These are phyloP conservation scores for Pseudogymnoascus sp. DNA, from an alignment of 2,329 filamentous ascomycete genomes.

Conservation along the genomic window DNA sequence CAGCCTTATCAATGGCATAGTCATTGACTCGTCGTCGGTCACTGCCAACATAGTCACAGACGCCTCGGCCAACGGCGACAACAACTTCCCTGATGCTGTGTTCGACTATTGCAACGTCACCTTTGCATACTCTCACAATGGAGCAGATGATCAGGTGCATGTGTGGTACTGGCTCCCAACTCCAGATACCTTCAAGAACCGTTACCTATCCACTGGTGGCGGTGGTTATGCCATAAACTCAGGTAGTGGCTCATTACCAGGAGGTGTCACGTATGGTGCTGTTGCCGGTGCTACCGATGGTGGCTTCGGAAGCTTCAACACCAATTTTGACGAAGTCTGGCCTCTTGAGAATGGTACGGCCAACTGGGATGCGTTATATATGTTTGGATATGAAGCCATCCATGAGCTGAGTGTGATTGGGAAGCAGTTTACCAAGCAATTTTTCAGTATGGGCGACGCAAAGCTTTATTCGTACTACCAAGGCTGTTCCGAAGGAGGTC, in stretches of 20 bases:
- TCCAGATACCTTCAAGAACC: conserved; percentile 36
- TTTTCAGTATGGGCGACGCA: conserved; percentile 30
- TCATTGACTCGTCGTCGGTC: conserved; percentile 28
- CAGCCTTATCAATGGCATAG: conserved; percentile 11
- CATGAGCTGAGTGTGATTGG: conserved; percentile 33
- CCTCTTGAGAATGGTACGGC: conserved; percentile 33
- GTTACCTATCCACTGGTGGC: conserved; percentile 39
- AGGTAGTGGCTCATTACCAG: conserved; percentile 25
- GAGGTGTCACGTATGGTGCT: conserved; percentile 39
- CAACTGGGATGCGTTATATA: conserved; percentile 30
- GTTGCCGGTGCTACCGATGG: conserved; percentile 41
- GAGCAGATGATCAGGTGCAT: conserved; percentile 29
- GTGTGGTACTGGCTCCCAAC: conserved; percentile 36
- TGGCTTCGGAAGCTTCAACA: conserved; percentile 41
- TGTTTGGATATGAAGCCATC: conserved; percentile 33
- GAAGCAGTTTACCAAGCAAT: conserved; percentile 35
- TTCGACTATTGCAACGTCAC: conserved; percentile 40
- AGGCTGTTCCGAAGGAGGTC: conserved; percentile 40
- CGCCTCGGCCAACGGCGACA: conserved; percentile 21
- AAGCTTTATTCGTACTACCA: conserved; percentile 42
- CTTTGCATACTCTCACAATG: conserved; percentile 38
- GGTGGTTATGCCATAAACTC: conserved; percentile 39
- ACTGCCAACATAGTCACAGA: conserved; percentile 30
- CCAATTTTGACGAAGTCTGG: conserved; percentile 30
- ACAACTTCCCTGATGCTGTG: conserved; percentile 26